These are phyloP conservation scores for Ascosphaera pollenicola DNA, from an alignment of 2,329 filamentous ascomycete species.

Conservation along the genomic window DNA sequence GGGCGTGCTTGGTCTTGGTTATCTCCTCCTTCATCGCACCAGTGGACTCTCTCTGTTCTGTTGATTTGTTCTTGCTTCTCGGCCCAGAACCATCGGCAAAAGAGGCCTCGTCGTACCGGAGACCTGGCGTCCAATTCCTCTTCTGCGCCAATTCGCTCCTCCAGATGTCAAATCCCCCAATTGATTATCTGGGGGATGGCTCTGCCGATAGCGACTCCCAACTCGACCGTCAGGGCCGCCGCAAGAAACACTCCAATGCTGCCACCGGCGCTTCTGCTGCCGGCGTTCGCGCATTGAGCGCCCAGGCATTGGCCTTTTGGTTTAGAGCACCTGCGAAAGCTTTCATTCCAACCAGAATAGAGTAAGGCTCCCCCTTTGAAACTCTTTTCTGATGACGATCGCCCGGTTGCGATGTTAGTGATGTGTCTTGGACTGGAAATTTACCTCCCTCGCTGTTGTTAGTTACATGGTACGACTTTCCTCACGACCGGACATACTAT, in stretches of 20 bases:
- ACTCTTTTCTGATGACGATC: too few relatives aligned
- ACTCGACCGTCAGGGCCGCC: conserved; percentile 7
- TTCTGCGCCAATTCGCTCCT: too few relatives aligned
- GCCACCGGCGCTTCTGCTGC: conserved; percentile 64
- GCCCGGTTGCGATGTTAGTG: too few relatives aligned
- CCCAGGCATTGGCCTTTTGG: conserved; percentile 72
- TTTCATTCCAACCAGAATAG: conserved; percentile 76
- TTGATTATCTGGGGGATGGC: neutral
- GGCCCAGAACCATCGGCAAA: too few relatives aligned
- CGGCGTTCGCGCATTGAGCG: conserved; percentile 60
- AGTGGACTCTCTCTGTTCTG: too few relatives aligned
- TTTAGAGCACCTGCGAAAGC: conserved; percentile 80
- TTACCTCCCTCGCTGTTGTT: conserved; percentile 22
- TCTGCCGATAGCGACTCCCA: conserved; percentile 5
- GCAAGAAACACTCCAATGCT: conserved; percentile 34
- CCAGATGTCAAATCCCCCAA: too few relatives aligned
- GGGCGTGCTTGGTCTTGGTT: too few relatives aligned
- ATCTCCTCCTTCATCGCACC: too few relatives aligned
- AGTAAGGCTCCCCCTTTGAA: conserved; percentile 34
- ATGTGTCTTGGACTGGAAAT: too few relatives aligned
- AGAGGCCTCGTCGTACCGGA: too few relatives aligned
- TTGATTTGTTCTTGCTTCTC: too few relatives aligned
- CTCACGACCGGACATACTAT: neutral
- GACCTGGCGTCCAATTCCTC: too few relatives aligned
- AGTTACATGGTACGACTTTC: conserved; percentile 17